Percentiles rank a stretch among this genome's conserved stretches.
Conservation (phyloP, 2,329 filamentous ascomycete genomes). For the Phyllosticta paracitricarpa region DNA sequence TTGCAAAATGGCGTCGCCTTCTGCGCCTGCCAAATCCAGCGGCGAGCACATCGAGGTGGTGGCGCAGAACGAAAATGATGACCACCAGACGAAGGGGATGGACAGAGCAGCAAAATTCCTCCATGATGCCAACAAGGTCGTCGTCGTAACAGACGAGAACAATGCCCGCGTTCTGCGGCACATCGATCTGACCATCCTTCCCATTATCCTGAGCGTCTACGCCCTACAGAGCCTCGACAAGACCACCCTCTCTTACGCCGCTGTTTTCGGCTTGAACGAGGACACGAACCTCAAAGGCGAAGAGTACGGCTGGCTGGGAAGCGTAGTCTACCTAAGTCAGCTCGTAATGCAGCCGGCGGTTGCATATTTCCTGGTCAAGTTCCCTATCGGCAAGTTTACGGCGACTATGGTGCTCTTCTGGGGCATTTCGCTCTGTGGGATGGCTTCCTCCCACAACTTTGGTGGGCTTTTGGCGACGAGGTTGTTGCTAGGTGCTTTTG, state of each 20-base stretch:
- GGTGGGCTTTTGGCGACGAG: constrained; percentile 50
- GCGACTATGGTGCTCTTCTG: constrained; percentile 40
- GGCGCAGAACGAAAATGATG: not conserved
- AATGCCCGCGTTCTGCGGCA: constrained; percentile 34
- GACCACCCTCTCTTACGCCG: constrained; percentile 38
- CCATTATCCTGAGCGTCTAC: constrained; percentile 50
- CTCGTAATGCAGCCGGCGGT: constrained; percentile 2
- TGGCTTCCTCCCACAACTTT: constrained; percentile 53
- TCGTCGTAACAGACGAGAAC: constrained; percentile 43
- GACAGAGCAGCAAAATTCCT: constrained; percentile 44
- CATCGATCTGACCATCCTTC: constrained; percentile 43
- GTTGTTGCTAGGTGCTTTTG: constrained; percentile 58
- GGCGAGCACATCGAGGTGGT: constrained; percentile 4
- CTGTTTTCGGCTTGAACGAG: constrained; percentile 12
- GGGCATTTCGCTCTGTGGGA: constrained; percentile 48
- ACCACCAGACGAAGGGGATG: constrained; percentile 13
- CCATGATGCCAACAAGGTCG: constrained; percentile 31
- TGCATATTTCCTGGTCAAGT: constrained; percentile 48
- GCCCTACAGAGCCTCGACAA: constrained; percentile 56
- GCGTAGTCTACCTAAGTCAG: constrained; percentile 10
- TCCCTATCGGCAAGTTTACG: constrained; percentile 41
- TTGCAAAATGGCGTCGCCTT: not conserved
- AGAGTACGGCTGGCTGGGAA: constrained; percentile 12
- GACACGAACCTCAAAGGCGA: constrained; percentile 12
- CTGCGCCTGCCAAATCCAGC: not conserved